Evolutionary conservation across 73 alveolate genomes (phyloP), one percentile per base, ranked within the genome.

Genomic region (Blepharisma stoltei): DNA sequence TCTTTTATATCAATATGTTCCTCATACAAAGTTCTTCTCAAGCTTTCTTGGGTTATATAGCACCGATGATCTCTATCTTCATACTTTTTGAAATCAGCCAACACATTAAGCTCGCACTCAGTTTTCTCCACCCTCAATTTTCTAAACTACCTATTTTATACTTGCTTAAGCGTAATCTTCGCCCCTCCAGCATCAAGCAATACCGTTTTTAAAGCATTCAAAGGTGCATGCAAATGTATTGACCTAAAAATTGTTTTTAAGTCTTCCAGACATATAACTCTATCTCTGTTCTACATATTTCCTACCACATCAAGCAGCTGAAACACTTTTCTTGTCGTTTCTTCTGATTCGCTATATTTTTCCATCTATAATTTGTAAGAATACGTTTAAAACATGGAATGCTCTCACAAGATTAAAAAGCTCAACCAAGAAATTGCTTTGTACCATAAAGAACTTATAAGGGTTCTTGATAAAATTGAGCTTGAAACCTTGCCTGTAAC

Each of bases 401-500:
- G 5, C 4, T 14, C 23, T 25, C 46, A 60, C 14, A 60, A 60
- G 5, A 60, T 60, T 38, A 60, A 5, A 60, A 60, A 60, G 11
- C 14, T 25, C 23, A 8, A 14, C 46, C 14, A 60, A 25, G 73
- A 60, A 5, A 60, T 60, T 38, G 11, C 48, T 25, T 38, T 14
- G 23, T 14, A n/a, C 23, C 73, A 60, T 60, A n/a, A 60, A 60
- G 73, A 60, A n/a, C 73, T 60, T 38, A 60, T 60, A n/a, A 60
- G 23, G 46, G 23, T 25, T 38, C 73, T 60, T 20, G 48, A 60
- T 25, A 14, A n/a, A n/a, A 38, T 25, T 4, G 66, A 52, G 66
- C 66, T 52, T 25, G 73, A 60, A 38, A 60, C 23, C 23, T 38
- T 60, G 18, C 73, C 73, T 11, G 73, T 60, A 25, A n/a, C 0